These are phyloP conservation scores for Albophoma yamanashiensis DNA, from an alignment of 2,329 filamentous ascomycete genomes.

Conservation along the genomic window DNA sequence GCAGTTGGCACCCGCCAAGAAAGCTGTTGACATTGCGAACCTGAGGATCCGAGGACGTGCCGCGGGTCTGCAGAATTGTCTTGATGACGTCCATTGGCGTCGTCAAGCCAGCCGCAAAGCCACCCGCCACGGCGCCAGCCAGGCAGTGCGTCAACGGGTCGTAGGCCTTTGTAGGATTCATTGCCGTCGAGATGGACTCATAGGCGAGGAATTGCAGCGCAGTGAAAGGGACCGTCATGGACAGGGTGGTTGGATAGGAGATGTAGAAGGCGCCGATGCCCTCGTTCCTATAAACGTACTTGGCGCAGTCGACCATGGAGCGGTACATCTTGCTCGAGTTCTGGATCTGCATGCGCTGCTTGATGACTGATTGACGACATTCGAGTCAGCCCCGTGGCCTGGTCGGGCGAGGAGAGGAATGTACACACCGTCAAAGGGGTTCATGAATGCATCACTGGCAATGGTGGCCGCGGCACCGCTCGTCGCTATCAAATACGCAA, in stretches of 20 bases:
- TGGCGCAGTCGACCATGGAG: slow-evolving; percentile 77
- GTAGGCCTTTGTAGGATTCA: slow-evolving; percentile 80
- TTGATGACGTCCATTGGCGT: slow-evolving; percentile 98
- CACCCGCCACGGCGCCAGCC: slow-evolving; percentile 85
- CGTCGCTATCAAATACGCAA: slow-evolving; percentile 50
- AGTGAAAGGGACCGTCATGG: slow-evolving; percentile 97
- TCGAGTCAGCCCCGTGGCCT: not conserved
- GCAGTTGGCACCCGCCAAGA: slow-evolving; percentile 65
- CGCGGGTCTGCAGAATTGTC: slow-evolving; percentile 89
- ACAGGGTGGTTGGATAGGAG: slow-evolving; percentile 93
- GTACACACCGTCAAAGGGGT: slow-evolving; percentile 84
- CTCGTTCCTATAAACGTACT: slow-evolving; percentile 77
- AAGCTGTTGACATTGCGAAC: slow-evolving; percentile 79
- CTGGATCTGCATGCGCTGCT: slow-evolving; percentile 98
- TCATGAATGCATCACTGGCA: slow-evolving; percentile 97
- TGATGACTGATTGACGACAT: slow-evolving; percentile 62
- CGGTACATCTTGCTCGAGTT: slow-evolving; percentile 81
- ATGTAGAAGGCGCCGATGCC: slow-evolving; percentile 92
- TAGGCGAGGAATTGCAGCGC: slow-evolving; percentile 96
- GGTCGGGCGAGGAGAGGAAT: not conserved
- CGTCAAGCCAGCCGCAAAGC: slow-evolving; percentile 84
- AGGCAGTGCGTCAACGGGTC: slow-evolving; percentile 90
- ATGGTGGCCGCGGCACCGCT: slow-evolving; percentile 94
- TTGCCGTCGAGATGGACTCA: slow-evolving; percentile 86
- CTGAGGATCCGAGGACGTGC: slow-evolving; percentile 69